These are phyloP conservation scores for Aspergillus brunneoviolaceus DNA, from an alignment of 2,329 filamentous ascomycete species.

Conservation along the genomic window DNA sequence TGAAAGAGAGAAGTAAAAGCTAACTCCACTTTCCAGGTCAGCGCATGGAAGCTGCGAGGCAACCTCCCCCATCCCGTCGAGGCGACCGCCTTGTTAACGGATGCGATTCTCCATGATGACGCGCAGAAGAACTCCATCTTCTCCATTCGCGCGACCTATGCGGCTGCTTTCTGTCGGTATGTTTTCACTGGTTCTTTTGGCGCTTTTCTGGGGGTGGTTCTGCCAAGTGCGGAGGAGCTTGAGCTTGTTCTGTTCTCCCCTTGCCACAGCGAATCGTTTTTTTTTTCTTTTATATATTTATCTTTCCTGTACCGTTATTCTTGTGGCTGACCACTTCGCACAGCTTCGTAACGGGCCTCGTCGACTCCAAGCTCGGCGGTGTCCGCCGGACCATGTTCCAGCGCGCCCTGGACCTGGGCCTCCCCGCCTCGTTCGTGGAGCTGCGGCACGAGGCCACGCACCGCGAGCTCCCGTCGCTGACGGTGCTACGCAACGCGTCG, in stretches of 20 bases:
- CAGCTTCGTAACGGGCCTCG: conserved; percentile 47
- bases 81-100: conserved; percentile 46
- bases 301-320: background rate
- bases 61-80: conserved; percentile 49
- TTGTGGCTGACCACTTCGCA: too few relatives aligned
- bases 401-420: conserved; percentile 40
- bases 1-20: background rate
- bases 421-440: conserved; percentile 75
- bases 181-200: conserved; percentile 11
- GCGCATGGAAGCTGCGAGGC: conserved; percentile 46
- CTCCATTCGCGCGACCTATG: conserved; percentile 46
- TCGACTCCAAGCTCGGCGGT: conserved; percentile 45
- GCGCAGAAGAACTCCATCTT: conserved; percentile 43
- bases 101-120: conserved; percentile 48
- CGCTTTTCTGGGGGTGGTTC: too few relatives aligned
- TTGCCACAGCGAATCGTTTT: too few relatives aligned
- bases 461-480: conserved; percentile 76
- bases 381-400: conserved; percentile 48
- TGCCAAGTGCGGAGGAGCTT: too few relatives aligned
- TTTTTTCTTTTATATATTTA: background rate
- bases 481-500: conserved; percentile 68
- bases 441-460: conserved; percentile 87
- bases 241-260: too few relatives aligned
- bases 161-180: conserved; percentile 48
- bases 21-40: conserved; percentile 32